Evolutionary conservation across 2,329 filamentous ascomycete species (phyloP), one percentile per base, ranked within the genome.

Genomic region (Coniosporium tulheliwenetii): DNA sequence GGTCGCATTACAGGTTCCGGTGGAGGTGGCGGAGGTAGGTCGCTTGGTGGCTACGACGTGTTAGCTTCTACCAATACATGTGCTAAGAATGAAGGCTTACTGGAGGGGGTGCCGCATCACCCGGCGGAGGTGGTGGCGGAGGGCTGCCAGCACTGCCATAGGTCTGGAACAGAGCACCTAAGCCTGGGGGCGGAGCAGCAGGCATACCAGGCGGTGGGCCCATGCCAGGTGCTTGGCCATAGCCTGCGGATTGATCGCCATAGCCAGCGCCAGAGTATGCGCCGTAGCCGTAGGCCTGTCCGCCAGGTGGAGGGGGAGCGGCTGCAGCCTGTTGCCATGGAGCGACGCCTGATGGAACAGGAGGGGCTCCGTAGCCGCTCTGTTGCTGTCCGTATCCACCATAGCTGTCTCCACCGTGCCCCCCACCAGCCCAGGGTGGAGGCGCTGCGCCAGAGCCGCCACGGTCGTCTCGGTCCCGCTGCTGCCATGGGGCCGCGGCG

Each of bases 121-220:
- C 66, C 41, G 68, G 70, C 45, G 73, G 71, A 16, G 74, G 72
- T n/a, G 75, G 73, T 1, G 77, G 74, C 19, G 77, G 77, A 36
- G 73, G 73, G 42, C 68, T 63, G 36, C 60, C 61, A 44, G 59
- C 66, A 47, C 63, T 64, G 33, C 72, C 66, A 46, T 75, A 83
- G 52, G 79, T 77, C 58, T 81, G 75, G 51, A 81, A 78, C 43
- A 84, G 65, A 37, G 75, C 73, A 53, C 72, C 77, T 5, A 74
- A 63, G 44, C 64, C 70, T 51, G 74, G 45, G 16, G 47, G 43
- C 3, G 41, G 56, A 42, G 56, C 70, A 36, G 61, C 59, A 16
- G 32, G 32, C 14, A 74, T 63, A 45, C 64, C 70, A 51, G 74
- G 45, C 30, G 47, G 43, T 3, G 41, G 39, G 15, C 59, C 61